Evolutionary conservation across 257 asterid genomes (phyloP).

Genomic region (Solanum neorickii): DNA sequence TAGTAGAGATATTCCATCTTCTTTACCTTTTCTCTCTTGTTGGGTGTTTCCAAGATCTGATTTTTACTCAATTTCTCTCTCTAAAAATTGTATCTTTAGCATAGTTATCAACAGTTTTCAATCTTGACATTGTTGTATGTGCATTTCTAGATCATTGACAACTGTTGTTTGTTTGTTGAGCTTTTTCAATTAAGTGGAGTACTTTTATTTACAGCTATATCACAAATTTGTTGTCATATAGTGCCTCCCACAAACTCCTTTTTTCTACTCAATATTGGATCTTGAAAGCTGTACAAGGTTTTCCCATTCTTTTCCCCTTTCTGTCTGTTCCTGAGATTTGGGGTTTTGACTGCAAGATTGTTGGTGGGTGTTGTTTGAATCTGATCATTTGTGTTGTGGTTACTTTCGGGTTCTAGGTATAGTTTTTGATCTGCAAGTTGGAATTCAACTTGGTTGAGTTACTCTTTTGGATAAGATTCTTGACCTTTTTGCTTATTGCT

Average conservation of each 20-base stretch:
- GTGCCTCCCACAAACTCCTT: constrained; percentile 4
- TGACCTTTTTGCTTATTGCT: constrained; percentile 6
- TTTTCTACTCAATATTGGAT: not conserved
- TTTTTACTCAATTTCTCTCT: not conserved
- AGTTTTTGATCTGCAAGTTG: constrained; percentile 6
- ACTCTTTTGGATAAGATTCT: constrained; percentile 14
- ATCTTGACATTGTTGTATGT: constrained; percentile 7
- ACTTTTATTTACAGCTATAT: constrained; percentile 20
- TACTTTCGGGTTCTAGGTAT: not conserved
- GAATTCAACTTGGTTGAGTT: constrained; percentile 10
- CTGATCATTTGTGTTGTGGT: not conserved
- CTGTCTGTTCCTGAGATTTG: not conserved
- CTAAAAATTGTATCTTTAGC: not conserved
- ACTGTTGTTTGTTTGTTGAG: constrained; percentile 5
- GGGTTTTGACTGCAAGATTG: constrained; percentile 13
- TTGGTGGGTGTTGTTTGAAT: constrained; percentile 21
- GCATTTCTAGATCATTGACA: constrained; percentile 17
- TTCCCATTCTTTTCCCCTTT: constrained; percentile 5
- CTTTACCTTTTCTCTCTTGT: constrained; percentile 2
- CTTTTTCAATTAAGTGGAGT: not conserved
- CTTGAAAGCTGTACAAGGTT: constrained; percentile 14
- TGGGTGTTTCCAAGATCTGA: constrained; percentile 1
- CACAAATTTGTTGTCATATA: not conserved
- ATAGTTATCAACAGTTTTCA: constrained; percentile 1
- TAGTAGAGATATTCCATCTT: not conserved